Percentiles rank a stretch among this genome's conserved stretches.
phyloP scores from a whole-genome alignment of 306 rosid genomes.

The Rubus idaeus region DNA sequence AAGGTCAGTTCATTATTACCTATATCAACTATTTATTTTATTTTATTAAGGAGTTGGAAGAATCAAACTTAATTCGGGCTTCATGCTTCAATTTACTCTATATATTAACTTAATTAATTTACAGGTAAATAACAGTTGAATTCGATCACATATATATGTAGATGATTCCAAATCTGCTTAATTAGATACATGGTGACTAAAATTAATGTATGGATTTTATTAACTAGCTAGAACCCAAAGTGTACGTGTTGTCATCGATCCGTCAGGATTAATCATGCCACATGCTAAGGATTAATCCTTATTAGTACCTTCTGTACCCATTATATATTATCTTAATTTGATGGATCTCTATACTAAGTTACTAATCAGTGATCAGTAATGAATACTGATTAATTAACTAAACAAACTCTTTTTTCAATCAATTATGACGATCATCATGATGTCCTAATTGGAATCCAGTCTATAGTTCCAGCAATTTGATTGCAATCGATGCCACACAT shows the following conservation, averaged over 20 bases:
- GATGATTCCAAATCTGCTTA: neutral
- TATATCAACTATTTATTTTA: neutral
- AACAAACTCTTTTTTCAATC: neutral
- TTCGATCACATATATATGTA: neutral
- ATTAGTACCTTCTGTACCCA: neutral
- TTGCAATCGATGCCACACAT: neutral
- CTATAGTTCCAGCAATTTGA: neutral
- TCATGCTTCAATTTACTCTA: neutral
- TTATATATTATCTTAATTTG: neutral
- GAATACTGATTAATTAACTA: neutral
- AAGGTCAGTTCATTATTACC: constrained; percentile 27
- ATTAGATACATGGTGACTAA: neutral
- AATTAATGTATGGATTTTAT: neutral
- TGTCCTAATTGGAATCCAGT: neutral
- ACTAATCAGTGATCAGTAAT: neutral
- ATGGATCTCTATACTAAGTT: neutral
- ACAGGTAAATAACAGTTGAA: neutral
- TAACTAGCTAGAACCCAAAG: neutral
- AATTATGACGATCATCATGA: neutral
- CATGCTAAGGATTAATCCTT: neutral
- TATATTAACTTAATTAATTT: neutral
- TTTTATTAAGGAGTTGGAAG: neutral
- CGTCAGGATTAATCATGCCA: neutral
- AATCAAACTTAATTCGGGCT: neutral
- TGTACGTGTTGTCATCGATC: neutral